These are phyloP conservation scores for Tripterygium wilfordii DNA, from an alignment of 177 flowering plant species.

Conservation along the genomic window DNA sequence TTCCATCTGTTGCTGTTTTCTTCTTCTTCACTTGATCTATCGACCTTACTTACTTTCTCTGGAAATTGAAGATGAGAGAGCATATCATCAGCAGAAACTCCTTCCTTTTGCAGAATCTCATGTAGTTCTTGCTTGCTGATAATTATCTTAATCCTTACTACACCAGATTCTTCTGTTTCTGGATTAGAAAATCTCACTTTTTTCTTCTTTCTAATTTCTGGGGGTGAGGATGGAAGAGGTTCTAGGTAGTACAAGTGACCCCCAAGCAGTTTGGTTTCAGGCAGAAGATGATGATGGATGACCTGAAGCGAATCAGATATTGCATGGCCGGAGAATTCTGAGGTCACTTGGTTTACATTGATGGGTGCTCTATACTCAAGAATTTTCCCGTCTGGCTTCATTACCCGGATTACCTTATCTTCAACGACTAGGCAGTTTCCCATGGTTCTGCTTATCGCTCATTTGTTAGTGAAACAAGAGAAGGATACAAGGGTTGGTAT, in stretches of 20 bases:
- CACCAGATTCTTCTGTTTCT: slow-evolving; percentile 12
- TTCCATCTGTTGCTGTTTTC: slow-evolving; percentile 33
- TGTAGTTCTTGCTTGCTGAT: slow-evolving; percentile 53
- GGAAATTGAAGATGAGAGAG: slow-evolving; percentile 19
- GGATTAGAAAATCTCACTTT: slow-evolving; percentile 21
- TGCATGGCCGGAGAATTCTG: slow-evolving; percentile 44
- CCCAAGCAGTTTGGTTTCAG: slow-evolving; percentile 24
- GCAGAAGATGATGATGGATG: slow-evolving; percentile 34
- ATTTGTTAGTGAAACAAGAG: background rate
- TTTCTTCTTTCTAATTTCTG: slow-evolving; percentile 11
- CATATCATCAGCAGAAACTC: slow-evolving; percentile 34
- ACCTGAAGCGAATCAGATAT: slow-evolving; percentile 34
- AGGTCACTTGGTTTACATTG: slow-evolving; percentile 43
- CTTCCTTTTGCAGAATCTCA: slow-evolving; percentile 51
- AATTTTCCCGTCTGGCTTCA: slow-evolving; percentile 61
- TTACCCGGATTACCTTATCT: slow-evolving; percentile 30
- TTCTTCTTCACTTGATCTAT: slow-evolving; percentile 9
- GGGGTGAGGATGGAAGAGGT: slow-evolving; percentile 30
- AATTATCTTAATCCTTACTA: slow-evolving; percentile 60
- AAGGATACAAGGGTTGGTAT: background rate
- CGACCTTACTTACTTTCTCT: slow-evolving; percentile 2
- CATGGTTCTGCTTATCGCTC: slow-evolving; percentile 23
- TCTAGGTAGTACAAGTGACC: slow-evolving; percentile 54
- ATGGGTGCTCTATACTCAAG: slow-evolving; percentile 51
- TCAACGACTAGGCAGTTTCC: slow-evolving; percentile 62